These are phyloP conservation scores for Rhizomucor miehei DNA, from an alignment of 371 early-diverging fungal genomes.

Conservation along the genomic window DNA sequence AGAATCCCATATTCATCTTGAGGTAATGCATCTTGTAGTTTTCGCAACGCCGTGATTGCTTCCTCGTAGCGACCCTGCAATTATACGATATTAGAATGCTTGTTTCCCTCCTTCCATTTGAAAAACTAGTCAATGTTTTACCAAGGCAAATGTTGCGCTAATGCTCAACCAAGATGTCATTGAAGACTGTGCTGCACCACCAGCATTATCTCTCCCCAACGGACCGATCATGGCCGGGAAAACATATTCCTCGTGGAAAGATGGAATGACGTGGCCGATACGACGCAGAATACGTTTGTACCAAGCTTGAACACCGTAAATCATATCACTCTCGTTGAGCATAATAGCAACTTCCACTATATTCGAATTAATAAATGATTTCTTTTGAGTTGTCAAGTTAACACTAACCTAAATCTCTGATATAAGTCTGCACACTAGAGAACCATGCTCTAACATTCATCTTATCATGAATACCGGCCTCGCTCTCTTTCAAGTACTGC, in stretches of 20 bases:
- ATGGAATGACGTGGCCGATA: slow-evolving; percentile 6
- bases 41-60: slow-evolving; percentile 23
- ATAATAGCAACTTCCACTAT: slow-evolving; percentile 32
- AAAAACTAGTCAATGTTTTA: not conserved
- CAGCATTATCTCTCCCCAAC: slow-evolving; percentile 3
- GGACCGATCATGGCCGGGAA: slow-evolving; percentile 35
- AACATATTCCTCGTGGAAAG: slow-evolving; percentile 21
- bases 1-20: slow-evolving; percentile 28
- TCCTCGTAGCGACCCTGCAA: slow-evolving; percentile 30
- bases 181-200: not conserved
- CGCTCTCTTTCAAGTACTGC: slow-evolving; percentile 2
- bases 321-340: slow-evolving; percentile 27
- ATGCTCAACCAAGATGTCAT: slow-evolving; percentile 32
- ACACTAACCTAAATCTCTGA: slow-evolving; percentile 26
- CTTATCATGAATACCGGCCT: slow-evolving; percentile 1
- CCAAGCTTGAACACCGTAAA: slow-evolving; percentile 41
- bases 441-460: slow-evolving; percentile 21
- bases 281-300: slow-evolving; percentile 25
- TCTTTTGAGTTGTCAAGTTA: not conserved
- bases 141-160: slow-evolving; percentile 27
- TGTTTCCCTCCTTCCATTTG: no score
- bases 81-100: not conserved
- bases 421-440: slow-evolving; percentile 14
- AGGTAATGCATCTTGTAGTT: slow-evolving; percentile 4
- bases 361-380: not conserved